Conservation (phyloP, 2,329 filamentous ascomycete species). For the Fusarium sp. region DNA sequence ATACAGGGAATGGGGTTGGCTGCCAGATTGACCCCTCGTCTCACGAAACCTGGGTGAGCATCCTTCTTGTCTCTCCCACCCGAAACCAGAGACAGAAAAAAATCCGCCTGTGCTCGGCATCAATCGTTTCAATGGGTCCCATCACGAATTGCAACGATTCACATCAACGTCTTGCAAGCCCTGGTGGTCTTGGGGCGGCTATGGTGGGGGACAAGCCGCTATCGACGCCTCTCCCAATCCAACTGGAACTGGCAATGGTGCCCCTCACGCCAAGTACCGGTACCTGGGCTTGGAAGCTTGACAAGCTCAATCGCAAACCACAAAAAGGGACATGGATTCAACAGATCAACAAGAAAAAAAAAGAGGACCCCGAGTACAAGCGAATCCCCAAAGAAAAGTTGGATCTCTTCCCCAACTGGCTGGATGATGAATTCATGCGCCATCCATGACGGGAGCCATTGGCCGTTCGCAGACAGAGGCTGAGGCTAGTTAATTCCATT, state of each 20-base stretch:
- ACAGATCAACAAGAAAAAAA: conserved; percentile 47
- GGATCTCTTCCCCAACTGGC: conserved; percentile 43
- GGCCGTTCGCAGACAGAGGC: conserved; percentile 5
- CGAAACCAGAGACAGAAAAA: conserved; percentile 19
- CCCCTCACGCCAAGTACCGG: conserved; percentile 28
- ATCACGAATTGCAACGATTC: conserved; percentile 20
- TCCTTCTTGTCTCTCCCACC: conserved; percentile 15
- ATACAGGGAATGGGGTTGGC: conserved; percentile 16
- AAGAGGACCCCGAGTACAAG: conserved; percentile 40
- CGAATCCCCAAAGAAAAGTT: conserved; percentile 46
- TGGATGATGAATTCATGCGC: conserved; percentile 27
- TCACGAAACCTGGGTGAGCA: conserved; percentile 15
- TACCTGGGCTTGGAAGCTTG: conserved; percentile 31
- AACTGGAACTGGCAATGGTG: conserved; percentile 20
- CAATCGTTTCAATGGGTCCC: neutral
- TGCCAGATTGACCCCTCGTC: conserved; percentile 13
- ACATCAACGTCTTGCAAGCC: conserved; percentile 7
- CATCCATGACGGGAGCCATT: conserved; percentile 9
- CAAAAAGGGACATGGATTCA: conserved; percentile 42
- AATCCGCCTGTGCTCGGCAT: conserved; percentile 10
- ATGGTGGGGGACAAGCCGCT: conserved; percentile 31
- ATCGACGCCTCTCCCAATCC: conserved; percentile 26
- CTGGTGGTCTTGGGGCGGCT: conserved; percentile 21
- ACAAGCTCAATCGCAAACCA: conserved; percentile 40
- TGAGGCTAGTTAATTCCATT: conserved; percentile 6